Percentiles rank a stretch among this genome's conserved stretches.
phyloP scores from a whole-genome alignment of 768 basidiomycete genomes.

The Rubroboletus pulcherrimus region DNA sequence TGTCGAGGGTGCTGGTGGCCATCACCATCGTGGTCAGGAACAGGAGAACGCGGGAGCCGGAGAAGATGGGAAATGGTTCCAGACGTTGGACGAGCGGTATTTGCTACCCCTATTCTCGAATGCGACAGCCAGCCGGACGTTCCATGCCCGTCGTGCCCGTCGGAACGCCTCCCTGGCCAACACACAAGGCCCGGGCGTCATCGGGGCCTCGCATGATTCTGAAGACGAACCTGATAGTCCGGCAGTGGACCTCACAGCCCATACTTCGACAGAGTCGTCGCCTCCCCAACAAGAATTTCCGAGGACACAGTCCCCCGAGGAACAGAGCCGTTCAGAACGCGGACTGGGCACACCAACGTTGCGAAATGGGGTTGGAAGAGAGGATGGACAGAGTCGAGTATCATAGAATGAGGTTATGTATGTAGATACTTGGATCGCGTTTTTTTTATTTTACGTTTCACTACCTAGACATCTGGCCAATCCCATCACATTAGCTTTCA shows the following conservation, averaged over 20 bases:
- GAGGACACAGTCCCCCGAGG: slow-evolving; percentile 31
- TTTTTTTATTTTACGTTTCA: neutral
- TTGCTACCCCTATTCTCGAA: slow-evolving; percentile 90
- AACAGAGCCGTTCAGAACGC: slow-evolving; percentile 57
- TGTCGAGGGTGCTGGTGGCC: neutral
- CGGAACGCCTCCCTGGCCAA: slow-evolving; percentile 35
- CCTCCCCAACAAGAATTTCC: slow-evolving; percentile 15
- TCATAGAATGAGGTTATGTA: neutral
- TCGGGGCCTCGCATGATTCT: slow-evolving; percentile 34
- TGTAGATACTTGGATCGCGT: neutral
- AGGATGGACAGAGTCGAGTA: slow-evolving; percentile 15
- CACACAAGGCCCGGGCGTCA: slow-evolving; percentile 20
- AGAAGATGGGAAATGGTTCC: slow-evolving; percentile 94
- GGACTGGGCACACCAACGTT: slow-evolving; percentile 63
- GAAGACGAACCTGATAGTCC: slow-evolving; percentile 41
- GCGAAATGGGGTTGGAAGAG: slow-evolving; percentile 41
- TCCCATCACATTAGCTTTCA: too few relatives aligned
- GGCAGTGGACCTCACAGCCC: slow-evolving; percentile 43
- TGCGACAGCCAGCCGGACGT: slow-evolving; percentile 82
- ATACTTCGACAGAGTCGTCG: neutral
- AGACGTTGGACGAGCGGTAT: slow-evolving; percentile 90
- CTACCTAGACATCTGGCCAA: neutral
- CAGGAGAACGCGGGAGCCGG: slow-evolving; percentile 24
- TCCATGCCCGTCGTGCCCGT: slow-evolving; percentile 73
- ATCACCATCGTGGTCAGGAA: neutral